Percentiles rank a stretch among this genome's conserved stretches.
Evolutionary conservation across 23 red algal species (phyloP).

Genomic region (Gracilariopsis chorda): DNA sequence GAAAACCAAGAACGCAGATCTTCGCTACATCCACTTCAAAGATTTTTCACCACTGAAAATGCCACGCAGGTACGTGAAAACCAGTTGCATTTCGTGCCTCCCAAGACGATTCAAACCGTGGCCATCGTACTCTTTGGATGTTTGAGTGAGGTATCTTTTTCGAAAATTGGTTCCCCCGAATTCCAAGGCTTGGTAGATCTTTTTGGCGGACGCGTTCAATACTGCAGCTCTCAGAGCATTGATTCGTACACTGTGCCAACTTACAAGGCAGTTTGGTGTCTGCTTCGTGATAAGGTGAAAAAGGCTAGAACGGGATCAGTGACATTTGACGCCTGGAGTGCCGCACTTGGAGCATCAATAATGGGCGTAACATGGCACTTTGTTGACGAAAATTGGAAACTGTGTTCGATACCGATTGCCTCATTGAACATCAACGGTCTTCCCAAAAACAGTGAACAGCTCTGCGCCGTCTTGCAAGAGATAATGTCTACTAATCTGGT

Average conservation of each 20-base stretch:
- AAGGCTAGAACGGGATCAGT: not conserved
- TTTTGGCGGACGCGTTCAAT: not conserved
- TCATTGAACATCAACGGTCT: not conserved
- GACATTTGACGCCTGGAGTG: not conserved
- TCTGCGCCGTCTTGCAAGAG: not conserved
- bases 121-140: not conserved
- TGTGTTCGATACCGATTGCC: not conserved
- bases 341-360: not conserved
- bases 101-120: not conserved
- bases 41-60: no score
- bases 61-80: no score
- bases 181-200: not conserved
- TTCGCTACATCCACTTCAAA: no score
- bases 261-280: not conserved
- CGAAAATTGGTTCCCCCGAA: not conserved
- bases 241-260: not conserved
- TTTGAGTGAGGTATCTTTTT: not conserved
- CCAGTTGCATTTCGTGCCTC: no score
- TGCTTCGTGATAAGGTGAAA: not conserved
- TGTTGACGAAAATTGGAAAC: not conserved
- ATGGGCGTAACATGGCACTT: no score
- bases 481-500: not conserved
- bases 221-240: not conserved
- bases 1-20: no score
- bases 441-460: not conserved